Evolutionary conservation across 495 filamentous ascomycete genomes (phyloP).

Genomic region (Hypoxylon perforatum): DNA sequence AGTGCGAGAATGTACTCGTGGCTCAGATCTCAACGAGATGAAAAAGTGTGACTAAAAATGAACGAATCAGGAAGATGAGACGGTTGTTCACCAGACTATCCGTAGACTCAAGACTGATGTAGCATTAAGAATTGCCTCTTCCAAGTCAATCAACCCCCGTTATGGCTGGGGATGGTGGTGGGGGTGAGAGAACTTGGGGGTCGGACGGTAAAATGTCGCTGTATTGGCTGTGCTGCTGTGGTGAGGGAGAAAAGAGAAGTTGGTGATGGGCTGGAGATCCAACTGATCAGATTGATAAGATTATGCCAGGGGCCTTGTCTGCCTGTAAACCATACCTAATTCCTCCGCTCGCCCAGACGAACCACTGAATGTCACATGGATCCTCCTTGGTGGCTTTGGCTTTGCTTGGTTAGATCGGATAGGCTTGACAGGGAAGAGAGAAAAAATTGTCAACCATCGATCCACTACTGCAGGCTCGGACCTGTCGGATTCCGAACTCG

Average conservation of each 20-base stretch:
- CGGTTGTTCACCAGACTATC: constrained; percentile 8
- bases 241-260: constrained; percentile 3
- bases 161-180: constrained; percentile 23
- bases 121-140: constrained; percentile 28
- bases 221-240: constrained; percentile 15
- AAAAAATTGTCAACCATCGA: constrained; percentile 22
- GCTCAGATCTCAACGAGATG: constrained; percentile 5
- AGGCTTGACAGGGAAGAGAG: constrained; percentile 13
- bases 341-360: constrained; percentile 28
- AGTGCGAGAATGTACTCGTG: constrained; percentile 3
- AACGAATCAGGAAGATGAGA: constrained; percentile 25
- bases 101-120: constrained; percentile 10
- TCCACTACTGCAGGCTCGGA: constrained; percentile 39
- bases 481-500: constrained; percentile 42
- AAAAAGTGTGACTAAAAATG: constrained; percentile 33
- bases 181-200: constrained; percentile 24
- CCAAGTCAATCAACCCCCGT: constrained; percentile 10
- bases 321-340: too few relatives aligned
- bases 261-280: constrained; percentile 41
- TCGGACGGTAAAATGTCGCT: too few relatives aligned
- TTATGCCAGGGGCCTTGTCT: constrained; percentile 46
- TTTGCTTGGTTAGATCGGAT: constrained; percentile 22
- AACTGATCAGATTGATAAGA: constrained; percentile 57
- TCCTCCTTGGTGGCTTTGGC: too few relatives aligned
- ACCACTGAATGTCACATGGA: constrained; percentile 34